Evolutionary conservation across 2,329 filamentous ascomycete genomes (phyloP).

Genomic region (Colletotrichum tamarilloi): DNA sequence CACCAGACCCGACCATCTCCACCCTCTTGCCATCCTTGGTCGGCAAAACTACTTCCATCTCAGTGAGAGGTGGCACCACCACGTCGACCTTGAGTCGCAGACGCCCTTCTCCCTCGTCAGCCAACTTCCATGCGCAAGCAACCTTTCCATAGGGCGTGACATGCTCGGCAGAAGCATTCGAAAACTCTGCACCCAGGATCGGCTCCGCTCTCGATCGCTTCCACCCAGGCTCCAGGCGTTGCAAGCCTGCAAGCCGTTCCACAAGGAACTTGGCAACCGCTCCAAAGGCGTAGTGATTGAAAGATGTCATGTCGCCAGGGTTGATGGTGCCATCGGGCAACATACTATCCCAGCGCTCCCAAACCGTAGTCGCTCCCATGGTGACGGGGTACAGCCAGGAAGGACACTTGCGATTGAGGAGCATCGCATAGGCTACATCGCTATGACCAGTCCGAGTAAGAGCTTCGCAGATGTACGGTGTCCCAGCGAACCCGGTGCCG

Average conservation of each 20-base stretch:
- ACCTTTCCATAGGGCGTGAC: slow-evolving; percentile 20
- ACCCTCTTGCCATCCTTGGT: background rate
- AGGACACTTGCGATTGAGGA: slow-evolving; percentile 47
- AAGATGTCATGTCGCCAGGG: slow-evolving; percentile 53
- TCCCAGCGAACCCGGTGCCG: slow-evolving; percentile 41
- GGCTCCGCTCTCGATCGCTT: slow-evolving; percentile 26
- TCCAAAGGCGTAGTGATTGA: slow-evolving; percentile 55
- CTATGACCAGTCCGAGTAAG: background rate
- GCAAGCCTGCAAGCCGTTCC: slow-evolving; percentile 39
- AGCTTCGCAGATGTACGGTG: slow-evolving; percentile 38
- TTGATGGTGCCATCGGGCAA: slow-evolving; percentile 50
- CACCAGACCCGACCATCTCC: slow-evolving; percentile 7
- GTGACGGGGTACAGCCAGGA: slow-evolving; percentile 52
- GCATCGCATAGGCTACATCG: slow-evolving; percentile 48
- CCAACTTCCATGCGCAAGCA: slow-evolving; percentile 8
- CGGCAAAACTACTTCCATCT: slow-evolving; percentile 31
- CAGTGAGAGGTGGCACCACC: slow-evolving; percentile 21
- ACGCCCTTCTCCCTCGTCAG: background rate
- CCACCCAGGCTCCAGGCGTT: slow-evolving; percentile 40
- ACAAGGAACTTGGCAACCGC: slow-evolving; percentile 52
- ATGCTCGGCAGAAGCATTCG: slow-evolving; percentile 10
- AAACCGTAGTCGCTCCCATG: slow-evolving; percentile 53
- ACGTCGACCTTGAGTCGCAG: slow-evolving; percentile 17
- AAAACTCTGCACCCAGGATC: slow-evolving; percentile 11
- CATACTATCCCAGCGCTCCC: slow-evolving; percentile 56